A percentile compares a stretch with the other conserved stretches of the same genome.
These are phyloP conservation scores for Fagopyrum esculentum DNA, from an alignment of 148 eudicot genomes.

Conservation along the genomic window DNA sequence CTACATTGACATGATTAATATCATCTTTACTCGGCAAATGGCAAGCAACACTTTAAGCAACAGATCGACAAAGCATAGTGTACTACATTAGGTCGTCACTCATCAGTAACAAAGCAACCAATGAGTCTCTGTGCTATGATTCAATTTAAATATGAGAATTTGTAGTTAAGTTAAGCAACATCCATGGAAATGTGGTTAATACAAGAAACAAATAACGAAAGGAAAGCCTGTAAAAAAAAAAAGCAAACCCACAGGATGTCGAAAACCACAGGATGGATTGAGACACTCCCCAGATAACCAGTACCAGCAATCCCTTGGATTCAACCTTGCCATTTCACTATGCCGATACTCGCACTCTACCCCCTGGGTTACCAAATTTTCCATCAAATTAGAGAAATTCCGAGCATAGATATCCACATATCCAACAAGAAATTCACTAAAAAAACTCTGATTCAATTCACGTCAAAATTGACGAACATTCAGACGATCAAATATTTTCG, in stretches of 20 bases:
- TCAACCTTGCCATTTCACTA: constrained; percentile 67
- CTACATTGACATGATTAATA: neutral
- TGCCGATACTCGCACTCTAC: constrained; percentile 68
- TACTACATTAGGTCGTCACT: neutral
- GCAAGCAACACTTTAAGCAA: neutral
- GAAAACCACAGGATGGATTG: constrained; percentile 60
- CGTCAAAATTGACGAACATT: neutral
- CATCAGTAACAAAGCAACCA: neutral
- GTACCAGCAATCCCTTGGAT: constrained; percentile 78
- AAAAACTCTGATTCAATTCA: neutral
- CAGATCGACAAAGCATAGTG: neutral
- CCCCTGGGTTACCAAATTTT: constrained; percentile 34
- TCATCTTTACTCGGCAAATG: neutral
- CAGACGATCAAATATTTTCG: too few species aligned
- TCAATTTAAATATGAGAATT: neutral
- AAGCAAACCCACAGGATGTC: constrained; percentile 61
- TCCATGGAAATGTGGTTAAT: neutral
- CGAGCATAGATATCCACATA: neutral
- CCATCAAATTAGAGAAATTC: neutral
- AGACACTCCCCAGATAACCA: constrained; percentile 63
- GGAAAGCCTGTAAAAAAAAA: neutral
- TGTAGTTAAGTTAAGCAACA: neutral
- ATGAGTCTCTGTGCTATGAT: neutral
- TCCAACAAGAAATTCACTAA: neutral
- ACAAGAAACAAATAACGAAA: neutral